Evolutionary conservation across 176 grass and related monocot genomes (phyloP), one percentile per base, ranked within the genome.

Genomic region (Dendrocalamus sinicus): DNA sequence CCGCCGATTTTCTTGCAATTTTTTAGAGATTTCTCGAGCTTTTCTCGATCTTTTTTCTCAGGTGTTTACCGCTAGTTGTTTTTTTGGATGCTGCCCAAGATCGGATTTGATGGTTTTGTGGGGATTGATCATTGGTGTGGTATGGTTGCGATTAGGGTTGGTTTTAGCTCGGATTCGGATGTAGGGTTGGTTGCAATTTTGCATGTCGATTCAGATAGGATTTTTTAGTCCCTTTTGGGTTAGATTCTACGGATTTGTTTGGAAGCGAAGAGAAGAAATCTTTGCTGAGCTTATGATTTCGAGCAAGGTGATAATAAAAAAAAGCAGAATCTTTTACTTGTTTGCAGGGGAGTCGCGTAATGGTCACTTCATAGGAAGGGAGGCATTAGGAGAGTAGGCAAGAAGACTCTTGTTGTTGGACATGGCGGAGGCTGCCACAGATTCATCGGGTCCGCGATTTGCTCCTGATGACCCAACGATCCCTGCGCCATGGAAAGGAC

Each of bases 401-500:
- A 48, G 40, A 72, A 40, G 57, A 64, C 7, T 43, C 22, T 70
- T 62, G 60, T 72, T 22, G 28, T 52, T 57, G 41, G 41, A 28
- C 9, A 95, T 96, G 91, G 92, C 90, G 72, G 93, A 94, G 53
- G 73, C 91, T 12, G 83, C 81, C 7, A 15, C 80, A 9, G 95
- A 88, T 71, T 59, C 88, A 4, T 81, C 64, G 0, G 92, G 91
- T 22, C 96, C 96, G 13, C 96, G 90, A 3, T 99, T 92, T 45
- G 96, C 93, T 40, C 92, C 93, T 11, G 96, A 96, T 4, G 96
- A 99, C 79, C 96, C 93, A 4, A 96, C 90, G 2, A 86, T 99
- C 12, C 96, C 93, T 0, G 86, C 84, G 17, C 96, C 96, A 0
- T 99, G 96, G 96, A 99, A 96, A 80, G 96, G 82, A 20, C 79